Base-by-base conservation (phyloP, 495 filamentous ascomycete genomes). In the Penicillium tannophilum region DNA sequence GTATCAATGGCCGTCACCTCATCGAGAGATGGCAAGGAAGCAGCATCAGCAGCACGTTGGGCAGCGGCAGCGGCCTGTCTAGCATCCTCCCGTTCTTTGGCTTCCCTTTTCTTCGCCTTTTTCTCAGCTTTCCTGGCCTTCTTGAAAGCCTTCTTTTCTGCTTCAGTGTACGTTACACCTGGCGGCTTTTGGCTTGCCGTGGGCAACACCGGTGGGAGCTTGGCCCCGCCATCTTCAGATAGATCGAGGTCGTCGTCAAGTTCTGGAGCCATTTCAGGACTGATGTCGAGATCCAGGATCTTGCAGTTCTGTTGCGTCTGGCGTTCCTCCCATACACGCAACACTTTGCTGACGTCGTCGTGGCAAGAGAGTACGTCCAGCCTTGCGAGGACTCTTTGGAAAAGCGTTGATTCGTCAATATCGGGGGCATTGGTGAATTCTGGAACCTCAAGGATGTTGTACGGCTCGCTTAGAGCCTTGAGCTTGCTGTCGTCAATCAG, bases 391-490 rank as follows among this genome's bases (percentile, higher is more conserved):
- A 78, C 70, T 20, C 64, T 71, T 0, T 58, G 52, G 26, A 80
- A 75, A 3, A 78, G 67, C 1, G 9, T 51, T 11, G 67, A 62
- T 30, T 77, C 73, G 43, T 74, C 70, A 11, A 63, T 44, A 23
- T 41, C 49, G 0, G 63, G 60, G 33, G 63, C 52, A 6, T 70
- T 72, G 1, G 62, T 68, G 67, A 93, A 97, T 66, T 94, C 92
- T 0, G 91, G 87, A 35, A 98, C 78, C 59, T 87, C 76, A 11
- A 98, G 71, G 20, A 91, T 82, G 57, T 98, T 98, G 74, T 82
- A 85, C 0, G 95, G 95, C 68, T 98, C 89, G 56, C 82, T 86
- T 51, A 79, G 77, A 2, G 88, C 94, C 76, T 98, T 98, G 59
- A 89, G 74, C 11, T 66, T 67, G 49, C 84, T 88, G 71, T 98